A percentile compares a stretch with the other conserved stretches of the same genome.
phyloP scores from a whole-genome alignment of 176 grass and related monocot species.

The Pontederia paniculata region DNA sequence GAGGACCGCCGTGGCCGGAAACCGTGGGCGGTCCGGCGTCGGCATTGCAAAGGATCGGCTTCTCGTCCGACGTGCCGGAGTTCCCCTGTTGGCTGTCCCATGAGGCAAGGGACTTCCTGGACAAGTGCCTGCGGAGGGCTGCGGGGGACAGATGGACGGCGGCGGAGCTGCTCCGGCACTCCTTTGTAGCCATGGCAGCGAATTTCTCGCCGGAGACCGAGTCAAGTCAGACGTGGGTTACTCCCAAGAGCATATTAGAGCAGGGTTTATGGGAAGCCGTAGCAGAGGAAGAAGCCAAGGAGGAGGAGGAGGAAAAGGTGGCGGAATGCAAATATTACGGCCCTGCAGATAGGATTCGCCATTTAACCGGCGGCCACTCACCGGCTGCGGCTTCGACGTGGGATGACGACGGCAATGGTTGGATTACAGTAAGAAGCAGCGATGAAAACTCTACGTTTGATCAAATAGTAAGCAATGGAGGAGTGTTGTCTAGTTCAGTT shows the following conservation, averaged over 20 bases:
- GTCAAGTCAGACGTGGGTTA: not conserved
- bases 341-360: not conserved
- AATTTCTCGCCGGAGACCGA: not conserved
- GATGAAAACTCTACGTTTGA: not conserved
- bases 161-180: constrained; percentile 7
- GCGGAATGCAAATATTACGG: no score
- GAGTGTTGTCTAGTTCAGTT: not conserved
- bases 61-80: not conserved
- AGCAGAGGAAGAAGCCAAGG: constrained; percentile 3
- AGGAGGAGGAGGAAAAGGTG: not conserved
- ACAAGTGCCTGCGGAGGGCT: not conserved
- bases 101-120: constrained; percentile 1
- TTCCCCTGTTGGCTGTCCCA: constrained; percentile 2
- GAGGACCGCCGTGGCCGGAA: constrained; percentile 5
- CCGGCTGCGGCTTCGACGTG: not conserved
- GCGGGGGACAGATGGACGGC: constrained; percentile 2
- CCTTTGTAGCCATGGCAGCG: not conserved
- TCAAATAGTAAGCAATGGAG: not conserved
- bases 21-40: not conserved
- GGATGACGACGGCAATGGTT: not conserved
- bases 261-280: constrained; percentile 5
- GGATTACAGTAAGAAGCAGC: not conserved
- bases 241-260: constrained; percentile 11
- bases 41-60: not conserved
- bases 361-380: not conserved